Percentiles rank a stretch among this genome's conserved stretches.
phyloP scores from a whole-genome alignment of 2,329 filamentous ascomycete species.

The Aschersonia sp. region DNA sequence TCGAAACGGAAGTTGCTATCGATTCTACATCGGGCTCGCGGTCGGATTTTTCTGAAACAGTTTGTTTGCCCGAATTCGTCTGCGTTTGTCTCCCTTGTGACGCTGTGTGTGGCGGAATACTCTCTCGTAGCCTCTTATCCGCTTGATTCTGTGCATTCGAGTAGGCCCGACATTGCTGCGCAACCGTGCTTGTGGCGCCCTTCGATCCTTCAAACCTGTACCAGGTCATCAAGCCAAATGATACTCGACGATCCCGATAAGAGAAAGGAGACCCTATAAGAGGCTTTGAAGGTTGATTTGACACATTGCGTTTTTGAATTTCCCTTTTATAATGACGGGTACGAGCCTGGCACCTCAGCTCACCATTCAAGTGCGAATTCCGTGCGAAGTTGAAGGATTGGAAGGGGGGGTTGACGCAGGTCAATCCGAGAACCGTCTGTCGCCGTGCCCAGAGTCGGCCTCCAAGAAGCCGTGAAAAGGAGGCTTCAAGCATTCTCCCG shows the following conservation, averaged over 20 bases:
- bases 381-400: too few species aligned
- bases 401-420: neutral
- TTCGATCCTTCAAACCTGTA: neutral
- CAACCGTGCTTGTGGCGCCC: neutral
- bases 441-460: slow-evolving; percentile 17
- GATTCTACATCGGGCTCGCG: slow-evolving; percentile 19
- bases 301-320: neutral
- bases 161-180: neutral
- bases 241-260: too few species aligned
- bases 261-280: too few species aligned
- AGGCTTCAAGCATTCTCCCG: slow-evolving; percentile 25
- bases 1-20: slow-evolving; percentile 37
- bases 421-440: slow-evolving; percentile 4
- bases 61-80: neutral
- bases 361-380: too few species aligned
- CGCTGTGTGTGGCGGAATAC: neutral
- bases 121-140: neutral
- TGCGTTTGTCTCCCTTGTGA: neutral
- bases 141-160: neutral
- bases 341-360: too few species aligned
- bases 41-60: slow-evolving; percentile 3
- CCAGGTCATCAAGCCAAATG: neutral
- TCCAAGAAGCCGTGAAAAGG: slow-evolving; percentile 20
- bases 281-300: too few species aligned
- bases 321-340: neutral